Evolutionary conservation across 129 eudicot genomes (phyloP), one percentile per base, ranked within the genome.

Genomic region (Dittrichia graveolens): DNA sequence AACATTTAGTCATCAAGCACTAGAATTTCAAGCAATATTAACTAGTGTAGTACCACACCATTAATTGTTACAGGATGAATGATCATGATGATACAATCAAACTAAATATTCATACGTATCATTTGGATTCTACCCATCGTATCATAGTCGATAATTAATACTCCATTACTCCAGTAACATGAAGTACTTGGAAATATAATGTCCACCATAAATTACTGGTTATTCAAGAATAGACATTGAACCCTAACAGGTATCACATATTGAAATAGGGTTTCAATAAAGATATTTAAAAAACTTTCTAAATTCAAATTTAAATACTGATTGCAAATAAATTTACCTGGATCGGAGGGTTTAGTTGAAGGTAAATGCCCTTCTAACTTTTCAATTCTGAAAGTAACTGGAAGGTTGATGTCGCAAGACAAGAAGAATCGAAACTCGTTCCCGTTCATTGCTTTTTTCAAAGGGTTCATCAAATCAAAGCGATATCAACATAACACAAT

Each of bases 401-500:
- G 97, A 39, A 88, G 94, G 79, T 95, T 95, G 69, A 95, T 90
- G 75, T 95, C 99, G 77, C 97, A 95, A 0, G 99, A 91, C 73
- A 95, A 74, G 83, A 95, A 90, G 91, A 90, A 90, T 18, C 97
- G 81, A 62, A 88, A 95, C 76, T 95, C 97, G 86, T 83, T 86
- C 59, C 91, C 87, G 41, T 84, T 80, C 99, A 95, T 88, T 18
- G 7, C 40, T 53, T 34, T 69, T 13, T 42, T 67, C 50, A 65
- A 37, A 54, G 42, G 80, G 52, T 37, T 56, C 69, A 67, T 60
- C 53, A 76, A 67, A 67, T 67, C 52, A 68, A 47, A 11, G 15
- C 37, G 3, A 46, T 56, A 24, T 35, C 74, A 58, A 67, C 54
- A 39, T 10, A 34, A 13, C 45, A 60, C 6, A 48, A 18, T n/a